Evolutionary conservation across 1,139 yeast genomes (phyloP).

Genomic region (Kodamaea arcana): DNA sequence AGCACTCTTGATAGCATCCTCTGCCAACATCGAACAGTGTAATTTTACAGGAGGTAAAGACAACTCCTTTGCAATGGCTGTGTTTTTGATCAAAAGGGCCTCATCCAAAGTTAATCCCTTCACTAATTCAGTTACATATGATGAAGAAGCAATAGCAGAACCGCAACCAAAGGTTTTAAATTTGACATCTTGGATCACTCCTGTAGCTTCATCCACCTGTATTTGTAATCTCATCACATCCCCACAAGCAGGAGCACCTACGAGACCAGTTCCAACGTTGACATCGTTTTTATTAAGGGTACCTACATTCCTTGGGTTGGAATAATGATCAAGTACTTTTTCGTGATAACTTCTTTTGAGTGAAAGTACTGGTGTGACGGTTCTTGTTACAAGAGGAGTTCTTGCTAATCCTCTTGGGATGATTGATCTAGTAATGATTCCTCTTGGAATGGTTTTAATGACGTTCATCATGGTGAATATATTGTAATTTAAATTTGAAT

Average conservation of each 20-base stretch:
- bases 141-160: conserved; percentile 92
- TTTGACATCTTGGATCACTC: conserved; percentile 89
- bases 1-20: conserved; percentile 96
- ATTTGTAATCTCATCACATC: conserved; percentile 98
- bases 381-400: neutral
- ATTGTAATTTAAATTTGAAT: neutral
- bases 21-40: conserved; percentile 98
- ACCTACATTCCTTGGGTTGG: conserved; percentile 96
- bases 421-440: neutral
- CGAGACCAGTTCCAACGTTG: conserved; percentile 95
- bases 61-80: conserved; percentile 88
- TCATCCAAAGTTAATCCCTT: conserved; percentile 94
- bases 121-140: conserved; percentile 91
- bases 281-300: conserved; percentile 71
- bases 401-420: neutral
- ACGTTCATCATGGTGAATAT: conserved; percentile 1
- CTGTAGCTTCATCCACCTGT: conserved; percentile 84
- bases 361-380: conserved; percentile 2
- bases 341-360: conserved; percentile 53
- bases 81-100: conserved; percentile 85
- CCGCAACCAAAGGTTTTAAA: conserved; percentile 99
- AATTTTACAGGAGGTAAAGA: conserved; percentile 95
- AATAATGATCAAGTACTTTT: conserved; percentile 84
- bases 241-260: conserved; percentile 99
- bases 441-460: neutral